Evolutionary conservation across 306 rosid species (phyloP), one percentile per base, ranked within the genome.

Genomic region (Cicer arietinum): DNA sequence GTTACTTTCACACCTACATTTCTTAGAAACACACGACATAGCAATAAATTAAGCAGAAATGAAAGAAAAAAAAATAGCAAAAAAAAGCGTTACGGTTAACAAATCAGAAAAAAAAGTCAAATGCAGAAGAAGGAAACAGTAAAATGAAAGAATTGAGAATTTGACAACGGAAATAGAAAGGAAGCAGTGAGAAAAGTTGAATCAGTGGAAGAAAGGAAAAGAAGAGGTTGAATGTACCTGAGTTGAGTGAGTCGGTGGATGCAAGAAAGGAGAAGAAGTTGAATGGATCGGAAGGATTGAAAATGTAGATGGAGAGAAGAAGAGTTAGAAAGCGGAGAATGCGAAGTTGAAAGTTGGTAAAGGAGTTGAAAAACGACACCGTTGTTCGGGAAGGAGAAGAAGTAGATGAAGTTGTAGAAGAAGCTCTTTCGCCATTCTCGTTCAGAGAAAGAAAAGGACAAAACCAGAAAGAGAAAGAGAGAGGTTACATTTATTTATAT

Each of bases 331-430:
- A 56, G 79, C 8, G 35, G 78, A 76, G 87, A 73, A 83, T 13
- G 81, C 40, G 83, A 69, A 79, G 66, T 17, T 3, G 65, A 51
- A 52, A 58, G 64, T 40, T 56, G 75, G 81, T 25, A 47, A 77
- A 54, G 81, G 74, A 79, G 80, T 56, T 37, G 79, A 17, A 66
- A 88, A 78, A 87, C 86, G 92, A 90, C 88, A 85, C 58, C 86
- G 87, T 63, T 85, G 85, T 50, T 85, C 77, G 13, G 77, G 84
- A 18, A 81, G 84, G 44, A 74, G 85, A 39, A 61, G 90, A 37
- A 88, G 83, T 8, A 86, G 91, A 87, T 82, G 96, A 82, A 91
- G 93, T 76, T 81, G 97, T 84, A 83, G 93, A 56, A 85, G 87
- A 64, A 85, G 85, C 84, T 83, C 85, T 71, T 84, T 87, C 90